Base-by-base conservation (phyloP, 768 basidiomycete genomes). In the Exsudoporus frostii region DNA sequence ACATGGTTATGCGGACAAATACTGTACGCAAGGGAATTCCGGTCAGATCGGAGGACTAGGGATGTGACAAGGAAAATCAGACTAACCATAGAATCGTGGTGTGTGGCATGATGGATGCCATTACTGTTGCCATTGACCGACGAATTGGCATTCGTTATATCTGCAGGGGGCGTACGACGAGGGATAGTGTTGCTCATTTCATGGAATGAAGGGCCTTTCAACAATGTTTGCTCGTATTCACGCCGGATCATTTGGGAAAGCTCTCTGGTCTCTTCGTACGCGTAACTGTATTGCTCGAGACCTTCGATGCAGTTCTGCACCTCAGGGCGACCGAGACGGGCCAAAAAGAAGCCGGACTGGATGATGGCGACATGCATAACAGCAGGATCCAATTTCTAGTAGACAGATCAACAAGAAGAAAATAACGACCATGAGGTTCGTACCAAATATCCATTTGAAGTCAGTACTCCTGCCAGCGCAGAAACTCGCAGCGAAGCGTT, bases 281-380 rank as follows among this genome's bases (percentile, higher is more conserved):
- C 87, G 61, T 85, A 81, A 63, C 88, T 88, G 66, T 95, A 95
- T 70, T 97, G 94, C 62, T 89, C 80, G 22, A 97, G 77, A 27
- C 90, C 94, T 22, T 79, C 82, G 61, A 96, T 85, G 67, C 94
- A 96, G 61, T 88, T 86, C 50, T 78, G 71, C 30, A 89, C 91
- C 69, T 95, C 93, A 1, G 85, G 83, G 19, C 90, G 84, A 7
- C 88, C 92, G n/a, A 88, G 71, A 24, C 85, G 80, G 6, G 92
- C 93, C 48, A 96, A 81, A 14, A 93, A 75, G 44, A 79, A 82
- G 13, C 93, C 94, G 1, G 92, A 88, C 55, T 90, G 86, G 56
- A 88, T 90, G 65, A 90, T 85, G 59, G 85, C 84, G 63, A 90
- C 88, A 55, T 91, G 88, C 81, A 97, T 90, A 38, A 93, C 88